Percentiles rank a stretch among this genome's conserved stretches.
Conservation (phyloP, 2,329 filamentous ascomycete genomes). For the Lasiodiplodia theobromae region DNA sequence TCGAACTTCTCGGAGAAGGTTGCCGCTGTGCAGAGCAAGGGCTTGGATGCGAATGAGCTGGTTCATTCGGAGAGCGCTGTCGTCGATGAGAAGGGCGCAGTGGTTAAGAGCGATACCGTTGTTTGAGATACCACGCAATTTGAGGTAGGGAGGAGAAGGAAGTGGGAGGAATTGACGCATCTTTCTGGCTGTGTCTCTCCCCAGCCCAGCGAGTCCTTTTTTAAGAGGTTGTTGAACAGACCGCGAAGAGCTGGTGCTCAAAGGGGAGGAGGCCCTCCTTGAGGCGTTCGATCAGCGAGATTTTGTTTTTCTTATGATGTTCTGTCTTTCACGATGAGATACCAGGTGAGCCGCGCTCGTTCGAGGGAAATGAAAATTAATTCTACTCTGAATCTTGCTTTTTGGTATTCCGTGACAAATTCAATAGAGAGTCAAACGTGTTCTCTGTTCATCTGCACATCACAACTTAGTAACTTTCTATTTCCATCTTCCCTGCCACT, state of each 20-base stretch:
- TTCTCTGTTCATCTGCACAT: not conserved
- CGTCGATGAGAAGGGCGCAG: conserved; percentile 10
- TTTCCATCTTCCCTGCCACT: not conserved
- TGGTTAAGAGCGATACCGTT: conserved; percentile 6
- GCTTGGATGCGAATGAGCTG: conserved; percentile 4
- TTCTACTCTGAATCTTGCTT: not conserved
- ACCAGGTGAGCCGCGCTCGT: conserved; percentile 8
- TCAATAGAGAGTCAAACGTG: not conserved
- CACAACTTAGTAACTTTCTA: not conserved
- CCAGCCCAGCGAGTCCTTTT: not conserved
- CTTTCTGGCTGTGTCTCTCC: not conserved
- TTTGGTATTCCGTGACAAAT: not conserved
- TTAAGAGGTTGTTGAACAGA: not conserved
- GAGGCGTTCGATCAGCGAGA: no score
- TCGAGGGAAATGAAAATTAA: not conserved
- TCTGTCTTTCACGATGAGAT: conserved; percentile 14
- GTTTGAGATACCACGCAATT: not conserved
- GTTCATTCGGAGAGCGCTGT: not conserved
- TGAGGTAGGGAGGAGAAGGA: not conserved
- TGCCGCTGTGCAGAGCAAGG: conserved; percentile 25
- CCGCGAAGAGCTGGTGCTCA: not conserved
- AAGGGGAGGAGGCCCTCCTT: not conserved
- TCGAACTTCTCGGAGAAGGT: conserved; percentile 24
- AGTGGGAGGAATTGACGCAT: not conserved
- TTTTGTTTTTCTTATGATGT: not conserved